Percentiles rank a stretch among this genome's conserved stretches.
phyloP scores from a whole-genome alignment of 805 yeast species.

The Kazachstania taianensis region DNA sequence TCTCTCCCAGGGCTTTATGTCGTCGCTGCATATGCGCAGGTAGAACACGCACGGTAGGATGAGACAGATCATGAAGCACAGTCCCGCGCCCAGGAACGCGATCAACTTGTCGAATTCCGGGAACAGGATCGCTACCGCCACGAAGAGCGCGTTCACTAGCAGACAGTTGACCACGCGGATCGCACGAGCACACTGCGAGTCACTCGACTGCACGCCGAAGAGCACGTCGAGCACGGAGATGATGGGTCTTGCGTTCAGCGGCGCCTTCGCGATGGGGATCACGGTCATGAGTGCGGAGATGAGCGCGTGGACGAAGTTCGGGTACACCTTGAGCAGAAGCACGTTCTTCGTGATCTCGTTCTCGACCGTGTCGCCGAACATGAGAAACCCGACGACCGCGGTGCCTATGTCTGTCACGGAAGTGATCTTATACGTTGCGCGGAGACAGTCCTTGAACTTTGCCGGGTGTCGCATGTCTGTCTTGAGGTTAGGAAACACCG shows the following conservation, averaged over 20 bases:
- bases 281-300: constrained; percentile 66
- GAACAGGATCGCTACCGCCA: constrained; percentile 49
- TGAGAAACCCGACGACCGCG: constrained; percentile 59
- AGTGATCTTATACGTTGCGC: constrained; percentile 50
- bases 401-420: constrained; percentile 50
- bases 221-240: constrained; percentile 56
- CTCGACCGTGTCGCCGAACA: constrained; percentile 63
- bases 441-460: constrained; percentile 44
- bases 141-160: constrained; percentile 46
- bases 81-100: constrained; percentile 70
- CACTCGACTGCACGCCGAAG: constrained; percentile 26
- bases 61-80: constrained; percentile 71
- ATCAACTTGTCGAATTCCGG: constrained; percentile 77
- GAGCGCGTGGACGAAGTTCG: constrained; percentile 45
- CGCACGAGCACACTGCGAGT: constrained; percentile 15
- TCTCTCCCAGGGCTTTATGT: constrained; percentile 34
- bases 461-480: constrained; percentile 62
- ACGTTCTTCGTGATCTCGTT: constrained; percentile 76
- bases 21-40: constrained; percentile 40
- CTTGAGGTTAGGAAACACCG: constrained; percentile 64
- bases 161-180: constrained; percentile 28
- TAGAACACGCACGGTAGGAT: constrained; percentile 71
- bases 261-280: constrained; percentile 76
- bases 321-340: constrained; percentile 57
- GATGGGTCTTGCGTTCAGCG: constrained; percentile 75